Conservation (phyloP, 345 rosid species). For the Cochlearia excelsa region DNA sequence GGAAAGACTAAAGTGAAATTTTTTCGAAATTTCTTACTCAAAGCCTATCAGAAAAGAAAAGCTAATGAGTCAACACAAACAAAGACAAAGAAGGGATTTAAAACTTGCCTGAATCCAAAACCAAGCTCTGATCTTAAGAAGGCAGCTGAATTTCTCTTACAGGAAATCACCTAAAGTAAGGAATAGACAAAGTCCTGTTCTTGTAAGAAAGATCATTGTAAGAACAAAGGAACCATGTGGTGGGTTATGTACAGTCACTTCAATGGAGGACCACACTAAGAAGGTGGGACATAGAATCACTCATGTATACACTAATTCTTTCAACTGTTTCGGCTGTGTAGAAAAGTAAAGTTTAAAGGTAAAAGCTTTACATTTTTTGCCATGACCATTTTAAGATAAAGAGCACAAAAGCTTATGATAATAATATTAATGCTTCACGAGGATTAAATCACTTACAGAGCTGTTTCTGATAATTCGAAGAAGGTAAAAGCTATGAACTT, state of each 20-base stretch:
- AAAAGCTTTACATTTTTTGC: constrained; percentile 4
- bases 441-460: constrained; percentile 26
- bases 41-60: constrained; percentile 27
- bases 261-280: constrained; percentile 40
- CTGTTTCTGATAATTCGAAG: constrained; percentile 10
- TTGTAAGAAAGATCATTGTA: constrained; percentile 9
- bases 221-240: constrained; percentile 26
- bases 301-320: neutral
- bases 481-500: too few relatives aligned
- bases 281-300: constrained; percentile 37
- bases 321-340: too few relatives aligned
- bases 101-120: constrained; percentile 34
- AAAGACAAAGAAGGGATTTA: constrained; percentile 4
- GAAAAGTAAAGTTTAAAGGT: constrained; percentile 11
- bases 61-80: neutral
- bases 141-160: too few relatives aligned
- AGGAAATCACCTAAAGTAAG: neutral
- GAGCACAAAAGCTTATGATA: neutral
- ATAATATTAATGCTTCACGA: constrained; percentile 21
- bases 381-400: neutral
- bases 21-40: constrained; percentile 23
- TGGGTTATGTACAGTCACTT: constrained; percentile 31
- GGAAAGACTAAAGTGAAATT: too few relatives aligned
- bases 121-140: neutral
- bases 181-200: neutral